Base-by-base conservation (phyloP, 768 basidiomycete species). In the Russula compacta region DNA sequence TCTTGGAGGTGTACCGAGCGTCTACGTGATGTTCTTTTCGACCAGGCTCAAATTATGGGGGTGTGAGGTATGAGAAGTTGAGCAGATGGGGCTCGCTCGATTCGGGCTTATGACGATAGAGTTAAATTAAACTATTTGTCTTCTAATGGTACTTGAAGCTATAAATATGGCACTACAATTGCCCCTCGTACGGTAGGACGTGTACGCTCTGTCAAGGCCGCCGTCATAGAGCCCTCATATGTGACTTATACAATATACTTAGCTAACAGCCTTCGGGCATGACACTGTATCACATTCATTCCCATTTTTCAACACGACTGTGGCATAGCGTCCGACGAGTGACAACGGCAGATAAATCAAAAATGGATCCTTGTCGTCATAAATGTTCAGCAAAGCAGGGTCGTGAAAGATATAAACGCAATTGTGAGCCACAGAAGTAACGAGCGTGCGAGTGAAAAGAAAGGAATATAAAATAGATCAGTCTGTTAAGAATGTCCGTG, bases 1-100 rank as follows among this genome's bases (percentile, higher is more conserved):
- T 87, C 21, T 76, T 77, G 75, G 74, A 73, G 53, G 73, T 68
- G 60, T 85, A 85, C 56, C 39, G 21, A 24, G 47, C 60, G 32
- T 63, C 59, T 35, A 44, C 35, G 6, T 64, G 54, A 55, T 14
- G 12, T 35, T 36, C 42, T 9, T n/a, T 21, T 51, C 6, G 15
- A 43, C 12, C 1, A 17, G n/a, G 44, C 32, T 53, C 19, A 19
- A 36, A 14, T 56, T 46, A 29, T 29, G 46, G 44, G 29, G 10
- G 51, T 6, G 38, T 36, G 19, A 36, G n/a, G 10, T 15, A 19
- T 11, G 24, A 53, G 38, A 53, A 39, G 51, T 15, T 12, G 24
- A 11, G 38, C 24, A 10, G 38, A 40, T 6, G 9, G 32, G 19
- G 24, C 6, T 40, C 24, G 24, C 39, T 15, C 15, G 39, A 40